Percentiles rank a stretch among this genome's conserved stretches.
Conservation (phyloP, 495 filamentous ascomycete species). For the Clavariopsis aquatica region DNA sequence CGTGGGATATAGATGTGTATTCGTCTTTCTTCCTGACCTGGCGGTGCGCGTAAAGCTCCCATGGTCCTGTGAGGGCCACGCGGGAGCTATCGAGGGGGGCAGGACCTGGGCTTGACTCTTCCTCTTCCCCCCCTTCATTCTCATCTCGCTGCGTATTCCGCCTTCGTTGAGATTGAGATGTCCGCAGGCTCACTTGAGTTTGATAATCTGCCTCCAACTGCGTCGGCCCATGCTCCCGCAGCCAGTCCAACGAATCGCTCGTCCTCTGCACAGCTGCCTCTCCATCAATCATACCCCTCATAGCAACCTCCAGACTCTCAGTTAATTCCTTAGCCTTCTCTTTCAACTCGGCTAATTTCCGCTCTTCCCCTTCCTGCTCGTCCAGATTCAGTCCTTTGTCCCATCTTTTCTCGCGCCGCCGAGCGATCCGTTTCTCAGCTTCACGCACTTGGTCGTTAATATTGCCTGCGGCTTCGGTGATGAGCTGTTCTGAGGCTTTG, state of each 20-base stretch:
- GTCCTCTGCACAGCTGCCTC: slow-evolving; percentile 32
- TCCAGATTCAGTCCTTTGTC: slow-evolving; percentile 23
- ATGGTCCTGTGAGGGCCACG: slow-evolving; percentile 28
- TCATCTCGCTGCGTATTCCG: slow-evolving; percentile 9
- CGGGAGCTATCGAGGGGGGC: slow-evolving; percentile 11
- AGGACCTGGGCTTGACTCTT: slow-evolving; percentile 24
- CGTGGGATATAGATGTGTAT: slow-evolving; percentile 40
- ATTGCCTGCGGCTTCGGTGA: slow-evolving; percentile 33
- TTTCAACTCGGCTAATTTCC: slow-evolving; percentile 31
- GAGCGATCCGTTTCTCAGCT: slow-evolving; percentile 23
- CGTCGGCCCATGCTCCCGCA: slow-evolving; percentile 15
- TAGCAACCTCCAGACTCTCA: slow-evolving; percentile 42
- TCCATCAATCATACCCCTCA: slow-evolving; percentile 46
- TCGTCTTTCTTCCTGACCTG: slow-evolving; percentile 38
- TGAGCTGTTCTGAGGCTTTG: slow-evolving; percentile 22
- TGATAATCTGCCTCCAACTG: slow-evolving; percentile 8
- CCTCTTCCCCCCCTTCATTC: slow-evolving; percentile 35
- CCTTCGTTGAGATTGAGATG: slow-evolving; percentile 25
- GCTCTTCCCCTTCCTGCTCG: slow-evolving; percentile 24
- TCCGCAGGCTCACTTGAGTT: slow-evolving; percentile 23
- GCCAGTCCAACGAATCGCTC: slow-evolving; percentile 21
- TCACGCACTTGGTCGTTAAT: slow-evolving; percentile 42
- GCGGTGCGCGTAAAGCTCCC: slow-evolving; percentile 36
- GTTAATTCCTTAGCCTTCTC: slow-evolving; percentile 44
- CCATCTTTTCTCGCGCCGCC: slow-evolving; percentile 19